phyloP scores from a whole-genome alignment of 805 yeast genomes.

The Jamesozyma lodderae region DNA sequence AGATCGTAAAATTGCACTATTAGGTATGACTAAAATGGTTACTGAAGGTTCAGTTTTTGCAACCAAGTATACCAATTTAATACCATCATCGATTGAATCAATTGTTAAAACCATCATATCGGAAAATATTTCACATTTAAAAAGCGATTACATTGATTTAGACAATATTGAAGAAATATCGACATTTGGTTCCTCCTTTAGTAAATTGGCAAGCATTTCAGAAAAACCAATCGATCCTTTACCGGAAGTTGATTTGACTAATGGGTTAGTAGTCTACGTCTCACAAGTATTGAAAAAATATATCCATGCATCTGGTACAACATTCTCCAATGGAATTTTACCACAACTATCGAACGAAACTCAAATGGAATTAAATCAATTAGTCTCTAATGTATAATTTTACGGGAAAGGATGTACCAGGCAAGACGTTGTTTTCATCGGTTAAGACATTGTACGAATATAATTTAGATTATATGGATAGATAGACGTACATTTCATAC shows the following conservation, averaged over 20 bases:
- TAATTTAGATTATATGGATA: no score
- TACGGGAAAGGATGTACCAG: no score
- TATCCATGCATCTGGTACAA: slow-evolving; percentile 13
- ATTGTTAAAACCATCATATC: slow-evolving; percentile 34
- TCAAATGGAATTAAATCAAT: slow-evolving; percentile 19
- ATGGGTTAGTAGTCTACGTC: slow-evolving; percentile 20
- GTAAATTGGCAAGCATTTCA: slow-evolving; percentile 58
- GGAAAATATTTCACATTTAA: slow-evolving; percentile 33
- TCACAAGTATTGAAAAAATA: slow-evolving; percentile 18
- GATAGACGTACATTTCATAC: no score
- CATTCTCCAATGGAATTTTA: slow-evolving; percentile 13
- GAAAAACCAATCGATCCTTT: slow-evolving; percentile 63
- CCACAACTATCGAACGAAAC: slow-evolving; percentile 25
- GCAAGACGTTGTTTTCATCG: no score
- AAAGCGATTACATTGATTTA: slow-evolving; percentile 32
- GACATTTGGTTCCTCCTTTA: slow-evolving; percentile 80
- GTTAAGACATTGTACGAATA: no score
- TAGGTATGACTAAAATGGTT: slow-evolving; percentile 45
- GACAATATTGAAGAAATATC: slow-evolving; percentile 60
- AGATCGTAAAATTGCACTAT: slow-evolving; percentile 45
- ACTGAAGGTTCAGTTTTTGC: slow-evolving; percentile 26
- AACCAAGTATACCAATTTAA: slow-evolving; percentile 36
- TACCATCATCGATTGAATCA: slow-evolving; percentile 37
- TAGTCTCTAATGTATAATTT: slow-evolving; percentile 9
- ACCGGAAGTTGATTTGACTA: slow-evolving; percentile 35